phyloP scores from a whole-genome alignment of 2,329 filamentous ascomycete genomes.

The Colletotrichum sp. region DNA sequence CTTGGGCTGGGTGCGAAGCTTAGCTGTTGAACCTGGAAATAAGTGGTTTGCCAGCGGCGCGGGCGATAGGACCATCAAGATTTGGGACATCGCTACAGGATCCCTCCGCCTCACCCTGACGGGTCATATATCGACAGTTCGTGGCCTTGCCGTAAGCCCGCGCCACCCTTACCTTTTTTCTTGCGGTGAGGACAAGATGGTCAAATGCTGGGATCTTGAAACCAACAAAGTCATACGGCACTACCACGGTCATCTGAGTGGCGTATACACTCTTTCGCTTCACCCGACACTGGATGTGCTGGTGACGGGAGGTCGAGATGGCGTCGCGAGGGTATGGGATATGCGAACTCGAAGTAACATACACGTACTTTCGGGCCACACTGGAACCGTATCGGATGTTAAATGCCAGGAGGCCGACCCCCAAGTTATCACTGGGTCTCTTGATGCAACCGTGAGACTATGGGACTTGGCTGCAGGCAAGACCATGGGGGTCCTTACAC shows the following conservation, averaged over 20 bases:
- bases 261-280: conserved; percentile 91
- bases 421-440: conserved; percentile 90
- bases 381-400: conserved; percentile 85
- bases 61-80: conserved; percentile 96
- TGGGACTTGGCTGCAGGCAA: conserved; percentile 98
- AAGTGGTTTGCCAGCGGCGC: conserved; percentile 97
- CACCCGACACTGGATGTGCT: conserved; percentile 95
- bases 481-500: conserved; percentile 92
- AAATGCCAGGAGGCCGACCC: conserved; percentile 96
- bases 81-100: conserved; percentile 94
- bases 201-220: conserved; percentile 99
- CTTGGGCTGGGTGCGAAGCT: conserved; percentile 87
- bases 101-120: conserved; percentile 85
- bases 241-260: conserved; percentile 95
- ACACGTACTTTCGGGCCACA: conserved; percentile 91
- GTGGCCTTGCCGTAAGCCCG: conserved; percentile 89
- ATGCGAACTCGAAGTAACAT: conserved; percentile 97
- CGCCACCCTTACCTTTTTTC: conserved; percentile 97
- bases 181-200: conserved; percentile 99
- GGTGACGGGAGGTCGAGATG: conserved; percentile 93
- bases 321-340: conserved; percentile 95
- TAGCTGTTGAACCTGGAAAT: conserved; percentile 95
- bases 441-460: conserved; percentile 88
- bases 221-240: conserved; percentile 99
- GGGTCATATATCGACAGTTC: conserved; percentile 91